Evolutionary conservation across 108 stramenopile species (phyloP).

Genomic region (Skeletonema menzelii): DNA sequence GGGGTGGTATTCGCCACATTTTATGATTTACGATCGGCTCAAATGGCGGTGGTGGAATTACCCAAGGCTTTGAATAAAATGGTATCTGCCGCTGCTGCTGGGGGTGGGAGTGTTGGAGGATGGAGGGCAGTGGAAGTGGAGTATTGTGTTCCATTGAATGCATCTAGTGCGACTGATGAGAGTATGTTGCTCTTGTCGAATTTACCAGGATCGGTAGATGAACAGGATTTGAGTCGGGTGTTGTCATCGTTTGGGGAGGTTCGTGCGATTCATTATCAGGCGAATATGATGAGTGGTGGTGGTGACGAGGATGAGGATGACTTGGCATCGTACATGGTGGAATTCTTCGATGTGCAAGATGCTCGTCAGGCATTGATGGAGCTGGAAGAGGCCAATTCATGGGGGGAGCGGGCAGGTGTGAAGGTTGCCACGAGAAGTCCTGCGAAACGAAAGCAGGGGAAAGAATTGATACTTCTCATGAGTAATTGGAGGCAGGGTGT

Average conservation of each 20-base stretch:
- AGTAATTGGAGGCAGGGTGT: slow-evolving; percentile 74
- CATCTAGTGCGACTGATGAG: slow-evolving; percentile 81
- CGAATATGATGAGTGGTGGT: slow-evolving; percentile 14
- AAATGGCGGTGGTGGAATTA: slow-evolving; percentile 76
- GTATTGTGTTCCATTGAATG: slow-evolving; percentile 83
- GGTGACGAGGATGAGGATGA: slow-evolving; percentile 41
- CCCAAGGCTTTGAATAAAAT: slow-evolving; percentile 36
- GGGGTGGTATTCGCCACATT: slow-evolving; percentile 83
- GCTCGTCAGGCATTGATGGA: slow-evolving; percentile 86
- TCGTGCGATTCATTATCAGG: slow-evolving; percentile 60
- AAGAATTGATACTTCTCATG: slow-evolving; percentile 74
- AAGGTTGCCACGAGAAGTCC: slow-evolving; percentile 65
- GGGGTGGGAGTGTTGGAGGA: slow-evolving; percentile 14
- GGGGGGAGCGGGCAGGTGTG: slow-evolving; percentile 68
- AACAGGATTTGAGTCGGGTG: slow-evolving; percentile 55
- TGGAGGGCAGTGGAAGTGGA: slow-evolving; percentile 56
- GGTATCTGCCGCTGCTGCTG: slow-evolving; percentile 18
- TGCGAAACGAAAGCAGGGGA: slow-evolving; percentile 73
- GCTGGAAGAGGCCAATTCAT: slow-evolving; percentile 79
- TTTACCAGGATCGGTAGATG: slow-evolving; percentile 61
- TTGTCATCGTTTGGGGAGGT: slow-evolving; percentile 81
- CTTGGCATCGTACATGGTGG: slow-evolving; percentile 66
- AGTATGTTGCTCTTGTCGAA: slow-evolving; percentile 72
- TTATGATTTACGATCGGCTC: slow-evolving; percentile 82
- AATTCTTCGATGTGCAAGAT: slow-evolving; percentile 89